Evolutionary conservation across 306 rosid genomes (phyloP).

Genomic region (Lathyrus oleraceus): DNA sequence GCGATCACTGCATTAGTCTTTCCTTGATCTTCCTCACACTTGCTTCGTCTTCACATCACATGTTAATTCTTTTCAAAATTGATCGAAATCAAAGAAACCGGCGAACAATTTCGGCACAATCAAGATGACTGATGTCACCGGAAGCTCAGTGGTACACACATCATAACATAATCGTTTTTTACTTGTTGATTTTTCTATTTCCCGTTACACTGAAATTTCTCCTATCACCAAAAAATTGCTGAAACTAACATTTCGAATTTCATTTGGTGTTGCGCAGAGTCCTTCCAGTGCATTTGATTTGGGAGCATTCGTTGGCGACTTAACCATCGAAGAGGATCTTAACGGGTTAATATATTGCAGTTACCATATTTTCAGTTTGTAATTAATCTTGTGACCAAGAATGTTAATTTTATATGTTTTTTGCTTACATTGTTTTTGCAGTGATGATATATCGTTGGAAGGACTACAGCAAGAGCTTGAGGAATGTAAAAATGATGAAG

Average conservation of each 20-base stretch:
- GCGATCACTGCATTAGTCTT: slow-evolving; percentile 17
- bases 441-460: slow-evolving; percentile 84
- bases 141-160: slow-evolving; percentile 36
- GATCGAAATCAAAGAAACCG: not conserved
- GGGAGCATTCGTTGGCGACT: slow-evolving; percentile 85
- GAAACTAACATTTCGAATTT: not conserved
- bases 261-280: slow-evolving; percentile 39
- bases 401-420: slow-evolving; percentile 6
- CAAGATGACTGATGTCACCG: slow-evolving; percentile 45
- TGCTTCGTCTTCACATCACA: slow-evolving; percentile 10
- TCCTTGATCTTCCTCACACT: not conserved
- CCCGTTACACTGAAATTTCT: not conserved
- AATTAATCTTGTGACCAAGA: not conserved
- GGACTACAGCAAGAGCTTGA: slow-evolving; percentile 92
- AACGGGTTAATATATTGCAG: slow-evolving; percentile 46
- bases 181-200: not conserved
- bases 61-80: not conserved
- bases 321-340: slow-evolving; percentile 72
- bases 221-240: not conserved
- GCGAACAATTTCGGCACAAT: not conserved
- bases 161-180: not conserved
- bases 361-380: not conserved
- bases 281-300: slow-evolving; percentile 59
- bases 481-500: slow-evolving; percentile 82
- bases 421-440: slow-evolving; percentile 36